Evolutionary conservation across 2,329 filamentous ascomycete genomes (phyloP), one percentile per base, ranked within the genome.

Genomic region (Plenodomus biglobosus): DNA sequence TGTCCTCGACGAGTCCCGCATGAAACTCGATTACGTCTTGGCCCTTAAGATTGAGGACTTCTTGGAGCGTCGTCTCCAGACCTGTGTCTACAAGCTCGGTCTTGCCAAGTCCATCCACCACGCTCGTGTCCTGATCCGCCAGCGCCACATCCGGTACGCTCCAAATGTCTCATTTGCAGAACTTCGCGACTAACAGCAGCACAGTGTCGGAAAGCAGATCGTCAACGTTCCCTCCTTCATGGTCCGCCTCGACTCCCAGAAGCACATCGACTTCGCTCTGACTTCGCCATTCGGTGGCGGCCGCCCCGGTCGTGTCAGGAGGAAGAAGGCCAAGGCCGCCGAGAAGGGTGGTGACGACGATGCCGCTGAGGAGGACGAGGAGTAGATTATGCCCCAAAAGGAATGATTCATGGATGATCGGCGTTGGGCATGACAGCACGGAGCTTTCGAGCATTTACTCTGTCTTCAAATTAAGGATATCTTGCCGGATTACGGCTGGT

Each of bases 11-110:
- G 94, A 99, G 85, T 92, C 92, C 77, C 94, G 94, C 86, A 99
- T 99, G 94, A 99, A 96, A 89, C 94, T 99, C 85, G 94, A 99
- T 96, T 96, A 99, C 88, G 94, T 99, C 76, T 83, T 99, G 76
- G 94, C 94, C 81, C 87, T 99, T 57, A 95, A 96, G 85, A 88
- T 95, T 73, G 94, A 99, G 82, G 94, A 99, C 81, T 99, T 99
- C 88, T 85, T 99, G 81, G 94, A 99, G 88, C 92, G 94, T 74
- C 92, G 94, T 80, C 92, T 97, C 68, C 92, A 99, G 87, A 99
- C 94, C 72, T 96, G 92, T 75, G 94, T 99, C 78, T 97, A 96
- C 88, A 97, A 99, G 89, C 92, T 99, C 72, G 94, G 94, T 74
- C 90, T 99, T 61, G 94, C 94, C 82, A 99, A 99, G 90, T 96